Base-by-base conservation (phyloP, 352 stramenopile species). In the Thraustochytrium striatum region DNA sequence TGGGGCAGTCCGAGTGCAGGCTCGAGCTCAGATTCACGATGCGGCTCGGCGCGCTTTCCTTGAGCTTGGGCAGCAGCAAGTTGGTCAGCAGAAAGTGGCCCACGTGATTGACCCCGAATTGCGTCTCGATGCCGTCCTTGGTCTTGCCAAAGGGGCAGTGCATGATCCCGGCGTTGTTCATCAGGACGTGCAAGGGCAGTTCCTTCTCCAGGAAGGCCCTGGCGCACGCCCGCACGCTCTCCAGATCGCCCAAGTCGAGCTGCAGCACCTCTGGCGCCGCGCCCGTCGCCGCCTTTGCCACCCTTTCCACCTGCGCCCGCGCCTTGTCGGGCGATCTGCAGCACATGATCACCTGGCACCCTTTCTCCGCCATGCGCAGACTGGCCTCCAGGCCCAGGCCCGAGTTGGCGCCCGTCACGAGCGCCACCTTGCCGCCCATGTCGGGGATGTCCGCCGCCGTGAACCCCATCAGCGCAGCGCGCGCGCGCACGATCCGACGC, bases 91-190 rank as follows among this genome's bases (percentile, higher is more conserved):
- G 85, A 70, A 96, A 97, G 82, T 97, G 93, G 21, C 93, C 92
- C 59, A 97, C 81, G 81, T 97, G 92, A 86, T 97, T 97, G 43
- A 95, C 88, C 25, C 90, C 92, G 83, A 97, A 96, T 62, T 92
- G 91, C 82, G 91, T 91, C 86, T 97, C 92, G 82, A 95, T 95
- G 62, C 92, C 91, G 83, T 97, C 91, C 79, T 94, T 88, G 3
- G 91, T 96, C 84, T 84, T 81, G 16, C 72, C 62, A 68, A 88
- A 85, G 5, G 85, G 82, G 38, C 88, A 61, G 25, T 84, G 84
- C 72, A 91, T 92, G 28, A 93, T 84, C 59, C 87, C 89, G 19
- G 89, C 88, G 28, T 80, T 80, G 25, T 38, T 28, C 7, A 75
- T 33, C 7, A 75, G 57, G 5, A 70, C 58, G 21, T 70, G 7